Conservation (phyloP, 331 rosid genomes). For the Erythrophleum ivorense region DNA sequence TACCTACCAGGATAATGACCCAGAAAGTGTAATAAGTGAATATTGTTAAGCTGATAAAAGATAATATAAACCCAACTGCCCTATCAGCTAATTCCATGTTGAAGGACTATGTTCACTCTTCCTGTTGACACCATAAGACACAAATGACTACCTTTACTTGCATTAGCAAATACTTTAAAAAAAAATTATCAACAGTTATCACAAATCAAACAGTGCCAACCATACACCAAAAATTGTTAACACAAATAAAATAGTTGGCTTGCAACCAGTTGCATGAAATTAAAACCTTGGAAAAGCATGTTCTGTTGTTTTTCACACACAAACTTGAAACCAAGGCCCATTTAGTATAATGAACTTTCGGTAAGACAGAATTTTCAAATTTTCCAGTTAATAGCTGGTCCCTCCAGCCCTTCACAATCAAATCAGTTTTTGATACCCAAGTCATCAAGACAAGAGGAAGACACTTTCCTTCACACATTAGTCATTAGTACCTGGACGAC, state of each 20-base stretch:
- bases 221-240: slow-evolving; percentile 27
- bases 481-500: too few species aligned
- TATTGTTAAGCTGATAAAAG: slow-evolving; percentile 72
- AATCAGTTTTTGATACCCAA: not conserved
- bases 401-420: not conserved
- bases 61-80: slow-evolving; percentile 80
- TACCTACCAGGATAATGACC: slow-evolving; percentile 89
- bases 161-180: not conserved
- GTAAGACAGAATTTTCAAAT: not conserved
- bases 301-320: not conserved
- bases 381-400: not conserved
- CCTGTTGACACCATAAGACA: slow-evolving; percentile 46
- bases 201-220: slow-evolving; percentile 10
- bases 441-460: not conserved
- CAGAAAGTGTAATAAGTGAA: slow-evolving; percentile 91
- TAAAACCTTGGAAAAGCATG: slow-evolving; percentile 9
- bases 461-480: not conserved
- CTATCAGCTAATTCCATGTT: slow-evolving; percentile 87
- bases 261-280: slow-evolving; percentile 2
- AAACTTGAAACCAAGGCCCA: not conserved
- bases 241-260: not conserved
- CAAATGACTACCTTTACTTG: slow-evolving; percentile 16
- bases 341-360: not conserved
- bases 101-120: slow-evolving; percentile 32
- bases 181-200: slow-evolving; percentile 12